phyloP scores from a whole-genome alignment of 2,329 filamentous ascomycete genomes.

The Gliomastix tumulicola region DNA sequence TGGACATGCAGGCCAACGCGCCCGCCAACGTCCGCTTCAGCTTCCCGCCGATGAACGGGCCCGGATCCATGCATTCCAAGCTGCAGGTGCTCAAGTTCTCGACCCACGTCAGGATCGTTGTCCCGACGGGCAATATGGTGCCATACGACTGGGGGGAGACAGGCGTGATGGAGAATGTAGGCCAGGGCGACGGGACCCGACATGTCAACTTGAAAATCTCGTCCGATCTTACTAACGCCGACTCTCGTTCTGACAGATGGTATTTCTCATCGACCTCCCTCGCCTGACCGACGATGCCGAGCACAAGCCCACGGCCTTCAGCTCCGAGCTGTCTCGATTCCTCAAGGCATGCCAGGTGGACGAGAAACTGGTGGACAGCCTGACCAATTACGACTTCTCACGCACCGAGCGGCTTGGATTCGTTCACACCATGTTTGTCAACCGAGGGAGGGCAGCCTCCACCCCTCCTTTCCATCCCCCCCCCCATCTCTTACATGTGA shows the following conservation, averaged over 20 bases:
- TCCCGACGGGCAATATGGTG: constrained; percentile 83
- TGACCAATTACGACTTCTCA: constrained; percentile 76
- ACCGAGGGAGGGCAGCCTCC: not conserved
- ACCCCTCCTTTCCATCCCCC: too few species aligned
- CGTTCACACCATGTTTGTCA: constrained; percentile 73
- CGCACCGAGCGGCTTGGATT: constrained; percentile 68
- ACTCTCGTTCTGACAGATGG: too few species aligned
- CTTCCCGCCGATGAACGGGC: constrained; percentile 74
- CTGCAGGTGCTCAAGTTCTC: constrained; percentile 81
- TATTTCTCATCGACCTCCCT: constrained; percentile 91
- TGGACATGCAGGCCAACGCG: constrained; percentile 39
- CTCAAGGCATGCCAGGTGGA: constrained; percentile 60
- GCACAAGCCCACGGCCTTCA: constrained; percentile 44
- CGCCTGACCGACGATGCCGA: constrained; percentile 31
- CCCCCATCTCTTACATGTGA: too few species aligned
- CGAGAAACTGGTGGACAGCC: constrained; percentile 55
- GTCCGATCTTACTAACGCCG: too few species aligned
- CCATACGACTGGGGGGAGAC: constrained; percentile 85
- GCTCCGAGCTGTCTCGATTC: constrained; percentile 64
- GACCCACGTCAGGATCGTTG: constrained; percentile 66
- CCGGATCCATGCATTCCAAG: constrained; percentile 87
- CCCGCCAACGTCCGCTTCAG: constrained; percentile 58
- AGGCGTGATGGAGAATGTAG: constrained; percentile 77
- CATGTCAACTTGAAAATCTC: not conserved
- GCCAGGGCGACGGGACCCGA: constrained; percentile 13